phyloP scores from a whole-genome alignment of 2,329 filamentous ascomycete genomes.

The Dendryphion nanum region DNA sequence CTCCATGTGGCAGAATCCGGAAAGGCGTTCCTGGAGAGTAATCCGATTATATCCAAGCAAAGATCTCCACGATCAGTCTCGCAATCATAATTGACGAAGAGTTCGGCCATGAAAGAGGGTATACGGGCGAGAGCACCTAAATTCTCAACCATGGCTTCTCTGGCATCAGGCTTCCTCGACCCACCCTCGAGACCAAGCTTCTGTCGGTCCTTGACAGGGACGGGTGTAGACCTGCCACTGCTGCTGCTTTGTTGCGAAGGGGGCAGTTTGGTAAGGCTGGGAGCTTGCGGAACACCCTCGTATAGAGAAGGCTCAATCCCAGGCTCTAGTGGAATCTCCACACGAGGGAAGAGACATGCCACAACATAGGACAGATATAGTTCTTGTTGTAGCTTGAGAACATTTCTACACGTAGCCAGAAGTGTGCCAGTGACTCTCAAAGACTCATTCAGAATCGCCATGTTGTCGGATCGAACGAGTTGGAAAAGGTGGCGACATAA shows the following conservation, averaged over 20 bases:
- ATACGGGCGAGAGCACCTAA: conserved; percentile 89
- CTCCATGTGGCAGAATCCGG: conserved; percentile 99
- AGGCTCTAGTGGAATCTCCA: conserved; percentile 87
- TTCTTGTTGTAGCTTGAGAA: conserved; percentile 95
- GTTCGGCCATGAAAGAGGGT: conserved; percentile 89
- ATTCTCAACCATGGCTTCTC: conserved; percentile 98
- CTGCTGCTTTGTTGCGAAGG: conserved; percentile 60
- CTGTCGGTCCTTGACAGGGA: conserved; percentile 87
- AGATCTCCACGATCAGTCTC: conserved; percentile 87
- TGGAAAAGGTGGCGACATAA: conserved; percentile 95
- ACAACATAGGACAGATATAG: conserved; percentile 93
- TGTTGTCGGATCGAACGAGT: conserved; percentile 91
- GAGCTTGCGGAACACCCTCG: conserved; percentile 86
- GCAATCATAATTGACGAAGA: conserved; percentile 98
- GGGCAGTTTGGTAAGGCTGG: conserved; percentile 78
- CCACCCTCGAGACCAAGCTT: conserved; percentile 91
- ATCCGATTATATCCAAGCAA: conserved; percentile 91
- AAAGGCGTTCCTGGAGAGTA: conserved; percentile 89
- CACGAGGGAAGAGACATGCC: conserved; percentile 87
- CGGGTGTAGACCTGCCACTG: conserved; percentile 85
- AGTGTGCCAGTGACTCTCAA: conserved; percentile 88
- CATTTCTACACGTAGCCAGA: conserved; percentile 82
- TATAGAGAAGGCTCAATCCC: conserved; percentile 91
- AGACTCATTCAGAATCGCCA: conserved; percentile 90
- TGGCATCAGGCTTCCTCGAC: conserved; percentile 85